Evolutionary conservation across 2,329 filamentous ascomycete genomes (phyloP).

Genomic region (Penicillium sumatraense): DNA sequence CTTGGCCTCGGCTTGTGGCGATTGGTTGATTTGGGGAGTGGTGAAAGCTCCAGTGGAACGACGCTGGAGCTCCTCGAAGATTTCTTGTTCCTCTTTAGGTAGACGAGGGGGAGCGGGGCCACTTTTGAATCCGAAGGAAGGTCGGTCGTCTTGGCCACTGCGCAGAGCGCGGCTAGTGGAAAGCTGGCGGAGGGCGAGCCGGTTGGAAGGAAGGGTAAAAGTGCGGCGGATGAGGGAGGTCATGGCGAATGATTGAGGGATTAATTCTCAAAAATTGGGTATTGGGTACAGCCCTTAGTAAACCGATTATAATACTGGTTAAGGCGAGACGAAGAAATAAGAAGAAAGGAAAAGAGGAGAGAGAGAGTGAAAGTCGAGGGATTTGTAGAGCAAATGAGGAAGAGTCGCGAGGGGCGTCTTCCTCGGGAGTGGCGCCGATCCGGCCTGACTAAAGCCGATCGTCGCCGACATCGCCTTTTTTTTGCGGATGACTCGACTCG

Average conservation of each 20-base stretch:
- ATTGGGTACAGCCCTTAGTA: not conserved
- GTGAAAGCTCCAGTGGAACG: conserved; percentile 76
- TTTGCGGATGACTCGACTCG: conserved; percentile 13
- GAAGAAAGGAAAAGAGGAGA: not conserved
- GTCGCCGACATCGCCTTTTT: conserved; percentile 36
- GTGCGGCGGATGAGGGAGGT: conserved; percentile 34
- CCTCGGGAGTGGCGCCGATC: conserved; percentile 4
- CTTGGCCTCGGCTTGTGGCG: conserved; percentile 53
- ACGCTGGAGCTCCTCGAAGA: conserved; percentile 85
- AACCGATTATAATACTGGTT: too few relatives aligned
- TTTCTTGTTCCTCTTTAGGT: conserved; percentile 83
- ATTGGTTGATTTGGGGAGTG: conserved; percentile 64
- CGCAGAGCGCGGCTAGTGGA: conserved; percentile 31
- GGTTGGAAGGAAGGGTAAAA: conserved; percentile 48
- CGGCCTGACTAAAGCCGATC: conserved; percentile 22
- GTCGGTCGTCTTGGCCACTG: conserved; percentile 31
- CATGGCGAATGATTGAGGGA: conserved; percentile 21
- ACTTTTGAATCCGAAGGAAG: conserved; percentile 37
- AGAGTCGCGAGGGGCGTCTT: not conserved
- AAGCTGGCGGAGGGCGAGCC: conserved; percentile 26
- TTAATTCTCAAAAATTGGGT: not conserved
- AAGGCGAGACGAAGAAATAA: not conserved
- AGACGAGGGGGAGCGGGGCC: conserved; percentile 81
- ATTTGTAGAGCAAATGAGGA: not conserved
- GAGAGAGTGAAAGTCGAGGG: not conserved